Conservation (phyloP, 228 moss, liverwort and hornwort genomes). For the Sphagnum magellanicum region DNA sequence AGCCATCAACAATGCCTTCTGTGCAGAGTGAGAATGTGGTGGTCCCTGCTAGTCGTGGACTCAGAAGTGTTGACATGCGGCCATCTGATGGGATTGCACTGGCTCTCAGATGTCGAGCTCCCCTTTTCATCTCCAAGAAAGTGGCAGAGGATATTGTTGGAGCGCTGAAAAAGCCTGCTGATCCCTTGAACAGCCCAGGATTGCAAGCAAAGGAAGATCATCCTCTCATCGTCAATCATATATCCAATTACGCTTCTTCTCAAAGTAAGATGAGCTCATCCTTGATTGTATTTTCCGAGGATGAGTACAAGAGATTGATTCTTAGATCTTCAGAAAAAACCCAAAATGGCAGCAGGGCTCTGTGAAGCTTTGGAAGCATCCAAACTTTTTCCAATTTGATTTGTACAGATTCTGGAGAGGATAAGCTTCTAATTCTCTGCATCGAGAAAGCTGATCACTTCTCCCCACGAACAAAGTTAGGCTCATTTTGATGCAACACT, state of each 20-base stretch:
- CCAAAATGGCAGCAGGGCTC: no score
- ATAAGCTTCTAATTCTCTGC: no score
- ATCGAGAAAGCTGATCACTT: no score
- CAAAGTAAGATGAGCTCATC: neutral
- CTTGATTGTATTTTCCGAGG: neutral
- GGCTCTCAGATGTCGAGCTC: conserved; percentile 53
- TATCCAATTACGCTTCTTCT: neutral
- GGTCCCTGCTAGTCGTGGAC: conserved; percentile 1
- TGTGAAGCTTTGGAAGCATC: no score
- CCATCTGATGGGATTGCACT: conserved; percentile 62
- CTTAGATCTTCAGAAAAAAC: no score
- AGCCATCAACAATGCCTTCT: conserved; percentile 14
- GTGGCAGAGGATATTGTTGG: conserved; percentile 38
- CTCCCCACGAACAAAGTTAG: no score
- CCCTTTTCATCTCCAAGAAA: conserved; percentile 36
- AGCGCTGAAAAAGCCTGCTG: conserved; percentile 9
- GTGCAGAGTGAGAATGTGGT: conserved; percentile 5
- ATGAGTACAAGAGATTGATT: neutral
- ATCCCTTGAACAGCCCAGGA: conserved; percentile 41
- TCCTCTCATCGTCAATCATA: conserved; percentile 9
- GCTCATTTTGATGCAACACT: no score
- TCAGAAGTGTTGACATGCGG: conserved; percentile 50
- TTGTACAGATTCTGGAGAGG: no score
- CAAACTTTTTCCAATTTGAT: no score
- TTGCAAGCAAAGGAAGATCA: conserved; percentile 28